Conservation (phyloP, 257 asterid genomes). For the Coffea eugenioides region DNA sequence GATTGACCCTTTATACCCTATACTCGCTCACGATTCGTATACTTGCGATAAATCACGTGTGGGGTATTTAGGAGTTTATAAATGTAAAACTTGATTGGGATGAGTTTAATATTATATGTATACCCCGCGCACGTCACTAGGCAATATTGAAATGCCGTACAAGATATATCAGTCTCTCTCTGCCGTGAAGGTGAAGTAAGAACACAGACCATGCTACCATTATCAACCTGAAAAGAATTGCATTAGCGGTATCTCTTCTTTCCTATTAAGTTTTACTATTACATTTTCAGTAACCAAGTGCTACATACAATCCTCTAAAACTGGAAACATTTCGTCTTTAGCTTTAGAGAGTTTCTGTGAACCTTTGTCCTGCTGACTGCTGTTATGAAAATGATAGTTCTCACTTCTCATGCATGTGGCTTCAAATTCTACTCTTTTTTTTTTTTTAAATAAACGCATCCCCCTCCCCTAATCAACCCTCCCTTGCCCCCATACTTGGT, state of each 20-base stretch:
- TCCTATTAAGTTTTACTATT: not conserved
- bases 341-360: not conserved
- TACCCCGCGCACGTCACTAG: too few species aligned
- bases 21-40: too few species aligned
- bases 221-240: slow-evolving; percentile 36
- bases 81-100: too few species aligned
- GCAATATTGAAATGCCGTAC: slow-evolving; percentile 27
- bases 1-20: too few species aligned
- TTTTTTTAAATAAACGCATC: too few species aligned
- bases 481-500: too few species aligned
- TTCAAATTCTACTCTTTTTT: not conserved
- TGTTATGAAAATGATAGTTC: not conserved
- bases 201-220: slow-evolving; percentile 35
- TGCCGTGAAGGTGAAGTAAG: slow-evolving; percentile 7
- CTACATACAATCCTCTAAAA: not conserved
- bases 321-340: not conserved
- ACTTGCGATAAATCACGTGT: too few species aligned
- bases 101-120: too few species aligned
- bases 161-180: slow-evolving; percentile 11
- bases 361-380: not conserved
- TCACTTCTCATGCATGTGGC: not conserved
- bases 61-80: too few species aligned
- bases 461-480: too few species aligned
- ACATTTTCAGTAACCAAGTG: not conserved
- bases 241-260: slow-evolving; percentile 36